A percentile compares a stretch with the other conserved stretches of the same genome.
Evolutionary conservation across 2,329 filamentous ascomycete genomes (phyloP).

Genomic region (Talaromyces sp.): DNA sequence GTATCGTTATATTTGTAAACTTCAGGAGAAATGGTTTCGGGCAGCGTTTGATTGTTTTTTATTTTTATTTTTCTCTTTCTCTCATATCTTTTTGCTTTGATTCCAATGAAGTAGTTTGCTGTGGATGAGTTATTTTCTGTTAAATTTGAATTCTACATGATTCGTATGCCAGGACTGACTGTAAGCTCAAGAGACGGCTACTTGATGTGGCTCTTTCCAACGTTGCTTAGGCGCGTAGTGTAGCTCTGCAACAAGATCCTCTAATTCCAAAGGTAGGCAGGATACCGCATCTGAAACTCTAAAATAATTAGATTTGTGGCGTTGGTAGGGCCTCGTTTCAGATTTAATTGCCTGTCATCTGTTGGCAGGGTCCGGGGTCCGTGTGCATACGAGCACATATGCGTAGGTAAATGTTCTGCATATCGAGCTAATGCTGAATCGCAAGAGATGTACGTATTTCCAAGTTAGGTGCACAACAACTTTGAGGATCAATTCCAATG

Average conservation of each 20-base stretch:
- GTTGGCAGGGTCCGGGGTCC: not conserved
- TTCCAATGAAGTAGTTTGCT: too few relatives aligned
- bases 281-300: not conserved
- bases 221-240: too few relatives aligned
- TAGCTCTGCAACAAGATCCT: too few relatives aligned
- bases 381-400: not conserved
- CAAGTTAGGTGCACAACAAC: not conserved
- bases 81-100: too few relatives aligned
- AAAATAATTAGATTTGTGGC: not conserved
- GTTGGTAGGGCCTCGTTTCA: not conserved
- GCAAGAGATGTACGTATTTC: not conserved
- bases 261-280: not conserved
- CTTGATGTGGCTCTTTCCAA: too few relatives aligned
- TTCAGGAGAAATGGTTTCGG: not conserved
- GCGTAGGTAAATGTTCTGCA: not conserved
- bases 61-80: not conserved
- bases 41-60: too few relatives aligned
- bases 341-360: not conserved
- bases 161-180: too few relatives aligned
- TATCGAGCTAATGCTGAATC: not conserved
- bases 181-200: too few relatives aligned
- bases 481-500: too few relatives aligned
- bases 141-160: too few relatives aligned
- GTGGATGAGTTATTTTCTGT: too few relatives aligned
- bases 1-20: not conserved